Evolutionary conservation across 495 filamentous ascomycete species (phyloP).

Genomic region (Immersiella caudata): DNA sequence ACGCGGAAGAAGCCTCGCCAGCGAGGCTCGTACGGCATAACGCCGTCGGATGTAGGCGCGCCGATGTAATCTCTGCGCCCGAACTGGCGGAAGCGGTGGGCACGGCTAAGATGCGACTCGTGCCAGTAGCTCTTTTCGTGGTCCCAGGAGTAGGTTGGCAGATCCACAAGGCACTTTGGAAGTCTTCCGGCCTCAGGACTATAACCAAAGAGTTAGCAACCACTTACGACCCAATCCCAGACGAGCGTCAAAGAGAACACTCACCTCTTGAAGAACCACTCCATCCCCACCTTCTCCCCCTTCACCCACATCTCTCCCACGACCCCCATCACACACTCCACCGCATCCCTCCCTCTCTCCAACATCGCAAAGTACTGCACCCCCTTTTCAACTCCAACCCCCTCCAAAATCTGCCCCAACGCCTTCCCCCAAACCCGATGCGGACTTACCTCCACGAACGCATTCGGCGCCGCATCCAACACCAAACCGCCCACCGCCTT

Average conservation of each 20-base stretch:
- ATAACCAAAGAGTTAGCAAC: not conserved
- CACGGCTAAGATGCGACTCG: conserved; percentile 40
- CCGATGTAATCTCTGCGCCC: not conserved
- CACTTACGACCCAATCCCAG: not conserved
- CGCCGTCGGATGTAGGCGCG: not conserved
- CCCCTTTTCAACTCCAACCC: not conserved
- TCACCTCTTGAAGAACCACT: not conserved
- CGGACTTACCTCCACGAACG: not conserved
- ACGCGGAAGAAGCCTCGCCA: conserved; percentile 48
- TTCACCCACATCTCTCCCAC: not conserved
- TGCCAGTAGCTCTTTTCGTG: conserved; percentile 35
- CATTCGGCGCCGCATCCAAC: not conserved
- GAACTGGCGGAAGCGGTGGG: conserved; percentile 3
- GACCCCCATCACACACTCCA: not conserved
- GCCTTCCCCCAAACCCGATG: conserved; percentile 9
- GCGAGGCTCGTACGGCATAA: conserved; percentile 26
- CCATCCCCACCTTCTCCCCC: not conserved
- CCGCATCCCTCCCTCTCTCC: not conserved
- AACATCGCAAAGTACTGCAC: not conserved
- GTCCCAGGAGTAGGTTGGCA: conserved; percentile 45
- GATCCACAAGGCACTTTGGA: conserved; percentile 18
- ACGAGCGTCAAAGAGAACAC: not conserved
- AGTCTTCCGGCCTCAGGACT: not conserved
- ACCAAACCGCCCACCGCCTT: not conserved
- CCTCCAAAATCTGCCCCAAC: not conserved